Percentiles rank a stretch among this genome's conserved stretches.
These are phyloP conservation scores for Pythium vanterpoolii DNA, from an alignment of 352 stramenopile genomes.

Conservation along the genomic window DNA sequence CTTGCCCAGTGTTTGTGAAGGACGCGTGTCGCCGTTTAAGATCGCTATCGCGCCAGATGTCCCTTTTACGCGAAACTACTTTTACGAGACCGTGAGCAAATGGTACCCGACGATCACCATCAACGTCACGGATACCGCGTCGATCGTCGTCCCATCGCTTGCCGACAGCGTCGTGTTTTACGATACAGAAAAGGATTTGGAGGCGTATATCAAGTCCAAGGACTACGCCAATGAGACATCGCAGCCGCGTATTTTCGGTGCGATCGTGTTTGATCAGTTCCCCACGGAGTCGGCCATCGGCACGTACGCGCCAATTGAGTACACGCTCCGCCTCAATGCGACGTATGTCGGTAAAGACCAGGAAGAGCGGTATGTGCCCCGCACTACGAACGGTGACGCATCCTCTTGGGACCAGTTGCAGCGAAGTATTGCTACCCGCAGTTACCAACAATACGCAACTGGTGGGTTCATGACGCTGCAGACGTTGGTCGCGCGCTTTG, in stretches of 20 bases:
- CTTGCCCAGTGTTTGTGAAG: constrained; percentile 30
- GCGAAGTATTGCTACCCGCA: constrained; percentile 17
- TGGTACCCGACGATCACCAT: constrained; percentile 37
- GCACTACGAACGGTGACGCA: constrained; percentile 23
- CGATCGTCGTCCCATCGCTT: constrained; percentile 34
- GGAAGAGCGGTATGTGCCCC: constrained; percentile 22
- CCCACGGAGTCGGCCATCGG: constrained; percentile 27
- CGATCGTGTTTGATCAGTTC: constrained; percentile 41
- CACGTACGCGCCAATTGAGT: constrained; percentile 30
- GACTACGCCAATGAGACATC: constrained; percentile 25
- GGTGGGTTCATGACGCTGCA: constrained; percentile 47
- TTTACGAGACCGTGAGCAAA: constrained; percentile 35
- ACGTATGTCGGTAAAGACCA: constrained; percentile 24
- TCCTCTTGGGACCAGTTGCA: constrained; percentile 25
- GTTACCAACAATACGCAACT: constrained; percentile 28
- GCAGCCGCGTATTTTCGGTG: constrained; percentile 36
- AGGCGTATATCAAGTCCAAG: constrained; percentile 33
- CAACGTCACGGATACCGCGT: constrained; percentile 8
- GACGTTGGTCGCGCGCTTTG: constrained; percentile 43
- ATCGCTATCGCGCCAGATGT: constrained; percentile 49
- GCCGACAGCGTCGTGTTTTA: constrained; percentile 42
- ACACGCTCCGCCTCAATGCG: constrained; percentile 38
- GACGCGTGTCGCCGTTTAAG: constrained; percentile 55
- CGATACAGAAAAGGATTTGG: constrained; percentile 23
- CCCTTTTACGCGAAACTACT: constrained; percentile 57